These are phyloP conservation scores for Berkeleyomyces basicola DNA, from an alignment of 2,329 filamentous ascomycete genomes.

Conservation along the genomic window DNA sequence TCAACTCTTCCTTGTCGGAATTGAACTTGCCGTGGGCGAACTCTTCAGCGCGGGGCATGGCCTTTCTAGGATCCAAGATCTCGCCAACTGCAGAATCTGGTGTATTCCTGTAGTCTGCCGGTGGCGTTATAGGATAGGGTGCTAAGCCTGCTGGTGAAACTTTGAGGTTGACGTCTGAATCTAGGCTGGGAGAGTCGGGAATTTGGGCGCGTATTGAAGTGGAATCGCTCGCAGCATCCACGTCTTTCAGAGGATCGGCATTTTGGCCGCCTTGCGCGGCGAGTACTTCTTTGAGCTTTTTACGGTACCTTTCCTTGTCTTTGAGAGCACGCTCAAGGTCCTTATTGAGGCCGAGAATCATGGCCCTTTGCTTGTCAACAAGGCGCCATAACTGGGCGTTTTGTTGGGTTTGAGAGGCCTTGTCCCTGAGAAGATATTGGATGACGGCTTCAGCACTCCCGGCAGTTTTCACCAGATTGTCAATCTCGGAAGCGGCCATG, in stretches of 20 bases:
- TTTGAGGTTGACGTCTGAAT: slow-evolving; percentile 31
- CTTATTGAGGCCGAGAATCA: slow-evolving; percentile 88
- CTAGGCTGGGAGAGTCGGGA: slow-evolving; percentile 33
- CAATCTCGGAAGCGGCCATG: slow-evolving; percentile 56
- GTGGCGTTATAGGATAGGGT: slow-evolving; percentile 49
- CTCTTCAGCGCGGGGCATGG: slow-evolving; percentile 44
- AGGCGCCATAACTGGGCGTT: slow-evolving; percentile 89
- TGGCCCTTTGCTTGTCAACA: slow-evolving; percentile 87
- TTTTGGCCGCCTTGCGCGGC: slow-evolving; percentile 16
- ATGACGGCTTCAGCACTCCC: slow-evolving; percentile 84
- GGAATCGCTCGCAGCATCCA: slow-evolving; percentile 2
- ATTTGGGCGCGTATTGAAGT: slow-evolving; percentile 2
- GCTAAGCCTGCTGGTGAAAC: slow-evolving; percentile 43
- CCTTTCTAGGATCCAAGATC: slow-evolving; percentile 37
- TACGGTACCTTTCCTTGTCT: slow-evolving; percentile 87
- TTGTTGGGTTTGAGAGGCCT: slow-evolving; percentile 72
- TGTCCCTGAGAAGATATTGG: slow-evolving; percentile 76
- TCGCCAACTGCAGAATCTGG: slow-evolving; percentile 30
- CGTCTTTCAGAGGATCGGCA: neutral
- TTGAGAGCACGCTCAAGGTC: slow-evolving; percentile 81
- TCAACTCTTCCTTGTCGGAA: slow-evolving; percentile 33
- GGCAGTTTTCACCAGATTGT: slow-evolving; percentile 61
- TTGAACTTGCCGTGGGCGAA: slow-evolving; percentile 42
- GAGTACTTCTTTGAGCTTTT: slow-evolving; percentile 66
- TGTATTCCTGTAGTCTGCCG: slow-evolving; percentile 31